Base-by-base conservation (phyloP, 108 stramenopile genomes). In the Pinguiococcus pyrenoidosus region DNA sequence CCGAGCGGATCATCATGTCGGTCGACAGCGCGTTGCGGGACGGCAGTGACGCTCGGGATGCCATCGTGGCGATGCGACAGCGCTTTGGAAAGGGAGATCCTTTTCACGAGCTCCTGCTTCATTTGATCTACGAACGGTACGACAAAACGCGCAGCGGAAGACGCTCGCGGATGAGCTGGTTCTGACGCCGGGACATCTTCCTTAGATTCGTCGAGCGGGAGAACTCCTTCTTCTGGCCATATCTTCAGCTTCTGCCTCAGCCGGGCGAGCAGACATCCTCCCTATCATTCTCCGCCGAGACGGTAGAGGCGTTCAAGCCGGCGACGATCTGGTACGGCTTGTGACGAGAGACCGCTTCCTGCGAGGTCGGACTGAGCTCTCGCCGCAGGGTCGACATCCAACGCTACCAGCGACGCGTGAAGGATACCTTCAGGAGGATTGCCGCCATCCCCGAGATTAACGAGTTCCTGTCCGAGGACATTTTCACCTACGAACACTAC, bases 101-200 rank as follows among this genome's bases (percentile, higher is more conserved):
- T 14, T 70, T 69, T 25, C 72, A 79, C 46, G 69, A 63, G 21
- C 57, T 84, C 17, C 36, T 80, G 29, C 35, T 84, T 9, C 70
- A 69, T 18, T 55, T 82, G 3, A 51, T 84, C 18, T 49, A 74
- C 36, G 80, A 84, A 46, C n/a, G n/a, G n/a, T n/a, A n/a, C n/a
- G n/a, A n/a, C n/a, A n/a, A n/a, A n/a, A n/a, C n/a, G n/a, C n/a
- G n/a, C n/a, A n/a, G n/a, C n/a, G n/a, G n/a, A n/a, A n/a, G n/a
- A n/a, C n/a, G n/a, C n/a, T n/a, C n/a, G n/a, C n/a, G n/a, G n/a
- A n/a, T n/a, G n/a, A n/a, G n/a, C n/a, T n/a, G n/a, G n/a, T n/a
- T n/a, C n/a, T n/a, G n/a, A n/a, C n/a, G n/a, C n/a, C n/a, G n/a
- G n/a, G n/a, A n/a, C n/a, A n/a, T n/a, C n/a, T n/a, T n/a, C n/a